Evolutionary conservation across 2,329 filamentous ascomycete genomes (phyloP).

Genomic region (Neonectria coccinea): DNA sequence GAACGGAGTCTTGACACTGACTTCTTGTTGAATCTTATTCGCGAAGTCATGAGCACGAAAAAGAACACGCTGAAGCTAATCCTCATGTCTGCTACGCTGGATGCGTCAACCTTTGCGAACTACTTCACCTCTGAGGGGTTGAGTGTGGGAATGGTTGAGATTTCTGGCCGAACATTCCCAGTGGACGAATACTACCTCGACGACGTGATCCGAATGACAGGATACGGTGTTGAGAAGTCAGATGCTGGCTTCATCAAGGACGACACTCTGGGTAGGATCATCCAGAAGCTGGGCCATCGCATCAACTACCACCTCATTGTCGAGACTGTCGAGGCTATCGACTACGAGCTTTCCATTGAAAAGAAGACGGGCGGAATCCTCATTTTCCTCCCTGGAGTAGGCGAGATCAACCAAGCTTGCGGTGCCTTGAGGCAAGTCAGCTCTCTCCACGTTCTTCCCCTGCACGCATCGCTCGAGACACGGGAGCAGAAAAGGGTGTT

Average conservation of each 20-base stretch:
- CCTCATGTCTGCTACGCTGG: conserved; percentile 95
- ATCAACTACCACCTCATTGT: conserved; percentile 93
- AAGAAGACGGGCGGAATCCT: conserved; percentile 83
- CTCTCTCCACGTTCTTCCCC: conserved; percentile 80
- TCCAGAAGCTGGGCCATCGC: conserved; percentile 79
- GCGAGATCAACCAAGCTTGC: conserved; percentile 89
- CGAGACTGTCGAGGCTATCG: conserved; percentile 83
- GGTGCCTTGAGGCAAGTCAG: conserved; percentile 72
- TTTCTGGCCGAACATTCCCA: conserved; percentile 88
- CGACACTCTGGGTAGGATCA: conserved; percentile 74
- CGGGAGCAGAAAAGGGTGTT: conserved; percentile 91
- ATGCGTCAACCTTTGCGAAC: conserved; percentile 83
- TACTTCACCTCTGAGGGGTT: conserved; percentile 81
- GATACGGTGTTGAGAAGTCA: conserved; percentile 69
- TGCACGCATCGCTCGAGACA: conserved; percentile 93
- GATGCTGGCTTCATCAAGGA: conserved; percentile 60
- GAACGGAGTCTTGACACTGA: conserved; percentile 95
- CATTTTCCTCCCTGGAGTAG: conserved; percentile 93
- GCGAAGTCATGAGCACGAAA: conserved; percentile 80
- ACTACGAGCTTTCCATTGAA: conserved; percentile 74
- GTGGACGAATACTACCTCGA: conserved; percentile 92
- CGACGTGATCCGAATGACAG: conserved; percentile 84
- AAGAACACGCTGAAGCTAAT: conserved; percentile 88
- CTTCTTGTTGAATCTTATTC: conserved; percentile 87
- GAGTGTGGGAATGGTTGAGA: conserved; percentile 84